Evolutionary conservation across 1,139 yeast species (phyloP), one percentile per base, ranked within the genome.

Genomic region (Nakaseomyces glabratus): DNA sequence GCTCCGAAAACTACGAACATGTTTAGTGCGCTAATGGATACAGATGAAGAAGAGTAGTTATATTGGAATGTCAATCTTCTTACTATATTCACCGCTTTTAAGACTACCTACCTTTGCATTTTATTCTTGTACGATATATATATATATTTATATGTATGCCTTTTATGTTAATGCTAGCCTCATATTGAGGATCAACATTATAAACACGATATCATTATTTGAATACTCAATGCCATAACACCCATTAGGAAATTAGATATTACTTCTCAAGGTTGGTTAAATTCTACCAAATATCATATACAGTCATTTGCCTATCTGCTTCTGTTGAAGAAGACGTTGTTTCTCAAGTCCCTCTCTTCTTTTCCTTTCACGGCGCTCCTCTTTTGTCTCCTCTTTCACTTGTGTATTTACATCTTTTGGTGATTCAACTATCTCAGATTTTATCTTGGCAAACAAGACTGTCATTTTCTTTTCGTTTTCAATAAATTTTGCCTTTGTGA

Each of bases 401-500:
- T 2, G n/a, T 8, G 35, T 32, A 8, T 23, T 14, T 11, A 19
- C 35, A 2, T 17, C 31, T 4, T 16, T 56, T 16, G 32, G 33
- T 3, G 23, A 1, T 4, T 36, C 36, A 14, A 48, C 40, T 16
- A 55, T 47, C 48, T 68, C 54, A 1, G 42, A 38, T 7, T 61
- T 62, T 14, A 79, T 63, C 7, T 69, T 68, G 2, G 52, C 41
- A 35, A 68, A 61, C 22, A 81, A 53, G 33, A 63, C 69, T 10
- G 64, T 57, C 49, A 80, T 60, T 47, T 79, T 77, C 39, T 60
- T 63, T 36, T 62, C 63, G 55, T 82, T 82, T 51, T 81, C 88
- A 4, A 52, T 54, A 48, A 82, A 82, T 45, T 86, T 63, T 30
- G 73, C 80, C 8, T 62, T 48, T 0, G 82, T 69, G 18, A 76